Conservation (phyloP, 1,284 basidiomycete species). For the Cryptococcus jaspeensis region DNA sequence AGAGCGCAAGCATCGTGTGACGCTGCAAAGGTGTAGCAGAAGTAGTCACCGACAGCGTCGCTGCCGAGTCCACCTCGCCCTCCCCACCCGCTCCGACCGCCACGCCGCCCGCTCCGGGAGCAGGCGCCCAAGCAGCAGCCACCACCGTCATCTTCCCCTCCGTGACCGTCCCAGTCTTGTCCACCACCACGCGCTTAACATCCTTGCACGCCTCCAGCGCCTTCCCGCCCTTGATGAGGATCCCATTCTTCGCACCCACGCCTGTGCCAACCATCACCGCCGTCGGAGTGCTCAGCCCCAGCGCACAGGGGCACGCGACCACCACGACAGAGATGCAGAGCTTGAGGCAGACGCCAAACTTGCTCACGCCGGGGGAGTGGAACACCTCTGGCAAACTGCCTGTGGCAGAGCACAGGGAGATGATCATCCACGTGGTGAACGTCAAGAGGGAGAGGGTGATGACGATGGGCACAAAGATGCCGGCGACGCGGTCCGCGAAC, state of each 20-base stretch:
- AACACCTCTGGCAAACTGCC: conserved; percentile 75
- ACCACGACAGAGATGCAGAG: conserved; percentile 98
- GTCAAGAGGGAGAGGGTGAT: conserved; percentile 78
- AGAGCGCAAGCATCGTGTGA: conserved; percentile 70
- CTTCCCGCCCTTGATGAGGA: conserved; percentile 94
- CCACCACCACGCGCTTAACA: conserved; percentile 79
- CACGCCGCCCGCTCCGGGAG: conserved; percentile 9
- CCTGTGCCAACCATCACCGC: conserved; percentile 99
- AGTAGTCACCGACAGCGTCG: conserved; percentile 45
- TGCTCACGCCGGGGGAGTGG: conserved; percentile 74
- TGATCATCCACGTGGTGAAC: conserved; percentile 78
- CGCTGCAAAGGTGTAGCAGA: conserved; percentile 52
- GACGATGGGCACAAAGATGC: conserved; percentile 91
- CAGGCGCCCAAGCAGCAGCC: conserved; percentile 71
- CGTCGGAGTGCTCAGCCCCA: conserved; percentile 94
- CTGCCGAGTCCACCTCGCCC: conserved; percentile 29
- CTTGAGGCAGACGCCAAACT: conserved; percentile 89
- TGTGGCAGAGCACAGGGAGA: conserved; percentile 65
- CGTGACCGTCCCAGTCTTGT: conserved; percentile 98
- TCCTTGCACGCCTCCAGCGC: conserved; percentile 87
- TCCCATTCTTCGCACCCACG: conserved; percentile 93
- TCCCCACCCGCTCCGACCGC: conserved; percentile 10
- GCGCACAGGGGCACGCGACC: conserved; percentile 96
- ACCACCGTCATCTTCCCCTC: conserved; percentile 76
- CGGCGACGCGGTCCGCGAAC: conserved; percentile 92